These are phyloP conservation scores for Draba incana DNA, from an alignment of 345 rosid genomes.

Conservation along the genomic window DNA sequence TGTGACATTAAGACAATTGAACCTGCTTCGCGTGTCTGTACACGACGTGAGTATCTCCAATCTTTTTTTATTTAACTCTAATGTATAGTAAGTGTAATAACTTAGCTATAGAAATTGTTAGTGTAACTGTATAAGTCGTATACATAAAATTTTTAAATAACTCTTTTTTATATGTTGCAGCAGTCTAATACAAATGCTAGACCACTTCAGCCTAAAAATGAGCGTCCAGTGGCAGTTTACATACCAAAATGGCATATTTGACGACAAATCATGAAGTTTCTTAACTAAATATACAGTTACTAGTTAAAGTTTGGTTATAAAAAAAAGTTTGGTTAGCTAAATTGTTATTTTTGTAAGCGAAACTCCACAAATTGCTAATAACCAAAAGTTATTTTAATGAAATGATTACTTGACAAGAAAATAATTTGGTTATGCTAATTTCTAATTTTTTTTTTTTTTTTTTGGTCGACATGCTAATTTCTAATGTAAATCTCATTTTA, in stretches of 20 bases:
- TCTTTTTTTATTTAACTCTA: background rate
- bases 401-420: no score
- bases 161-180: slow-evolving; percentile 9
- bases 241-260: slow-evolving; percentile 34
- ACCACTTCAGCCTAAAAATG: slow-evolving; percentile 27
- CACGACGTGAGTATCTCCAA: slow-evolving; percentile 35
- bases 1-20: slow-evolving; percentile 30
- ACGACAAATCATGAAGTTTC: no score
- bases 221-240: slow-evolving; percentile 31
- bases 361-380: no score
- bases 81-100: background rate
- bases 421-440: background rate
- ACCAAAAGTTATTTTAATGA: no score
- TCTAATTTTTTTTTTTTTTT: no score
- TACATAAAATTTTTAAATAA: no score
- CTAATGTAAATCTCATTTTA: background rate
- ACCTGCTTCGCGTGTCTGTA: slow-evolving; percentile 34
- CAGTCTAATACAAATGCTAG: slow-evolving; percentile 39
- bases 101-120: background rate
- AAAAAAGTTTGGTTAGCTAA: no score
- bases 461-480: background rate
- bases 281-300: background rate
- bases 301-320: background rate
- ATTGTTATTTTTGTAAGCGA: no score
- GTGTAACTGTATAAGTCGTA: no score